A percentile compares a stretch with the other conserved stretches of the same genome.
phyloP scores from a whole-genome alignment of 75 land plant genomes.

The Larix kaempferi region DNA sequence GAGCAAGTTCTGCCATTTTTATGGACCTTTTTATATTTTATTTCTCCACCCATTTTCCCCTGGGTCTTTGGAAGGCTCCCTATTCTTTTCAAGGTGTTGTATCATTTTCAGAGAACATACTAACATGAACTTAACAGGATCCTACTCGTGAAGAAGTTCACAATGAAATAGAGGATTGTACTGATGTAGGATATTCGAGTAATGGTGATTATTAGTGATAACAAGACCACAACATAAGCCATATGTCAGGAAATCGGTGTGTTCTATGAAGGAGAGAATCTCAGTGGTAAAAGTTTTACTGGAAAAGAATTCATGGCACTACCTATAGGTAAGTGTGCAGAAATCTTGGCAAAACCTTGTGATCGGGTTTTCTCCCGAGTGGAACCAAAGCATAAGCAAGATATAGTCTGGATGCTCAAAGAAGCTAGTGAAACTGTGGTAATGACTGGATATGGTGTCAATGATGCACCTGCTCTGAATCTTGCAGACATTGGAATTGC shows the following conservation, averaged over 20 bases:
- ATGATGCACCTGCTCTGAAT: conserved; percentile 95
- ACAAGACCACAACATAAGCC: conserved; percentile 90
- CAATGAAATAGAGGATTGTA: conserved; percentile 75
- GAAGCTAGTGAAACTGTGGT: conserved; percentile 86
- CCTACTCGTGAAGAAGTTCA: conserved; percentile 89
- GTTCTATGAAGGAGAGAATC: conserved; percentile 47
- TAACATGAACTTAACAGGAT: conserved; percentile 38
- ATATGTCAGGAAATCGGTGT: conserved; percentile 77
- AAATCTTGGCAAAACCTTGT: conserved; percentile 54
- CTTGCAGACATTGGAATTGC: conserved; percentile 94
- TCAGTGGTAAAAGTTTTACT: conserved; percentile 64
- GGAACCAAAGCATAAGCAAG: conserved; percentile 91
- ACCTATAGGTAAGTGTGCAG: conserved; percentile 31
- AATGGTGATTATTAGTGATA: conserved; percentile 96
- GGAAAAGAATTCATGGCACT: conserved; percentile 78
- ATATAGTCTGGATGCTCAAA: conserved; percentile 81
- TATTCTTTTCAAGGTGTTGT: no score
- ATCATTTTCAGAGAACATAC: no score
- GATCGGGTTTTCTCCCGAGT: conserved; percentile 85
- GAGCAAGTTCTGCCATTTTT: conserved; percentile 41
- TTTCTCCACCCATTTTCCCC: no score
- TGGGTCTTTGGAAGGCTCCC: no score
- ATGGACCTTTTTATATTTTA: no score
- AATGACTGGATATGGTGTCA: conserved; percentile 97
- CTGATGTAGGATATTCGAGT: conserved; percentile 76